These are phyloP conservation scores for Wickerhamiella sergipiensis DNA, from an alignment of 805 yeast genomes.

Conservation along the genomic window DNA sequence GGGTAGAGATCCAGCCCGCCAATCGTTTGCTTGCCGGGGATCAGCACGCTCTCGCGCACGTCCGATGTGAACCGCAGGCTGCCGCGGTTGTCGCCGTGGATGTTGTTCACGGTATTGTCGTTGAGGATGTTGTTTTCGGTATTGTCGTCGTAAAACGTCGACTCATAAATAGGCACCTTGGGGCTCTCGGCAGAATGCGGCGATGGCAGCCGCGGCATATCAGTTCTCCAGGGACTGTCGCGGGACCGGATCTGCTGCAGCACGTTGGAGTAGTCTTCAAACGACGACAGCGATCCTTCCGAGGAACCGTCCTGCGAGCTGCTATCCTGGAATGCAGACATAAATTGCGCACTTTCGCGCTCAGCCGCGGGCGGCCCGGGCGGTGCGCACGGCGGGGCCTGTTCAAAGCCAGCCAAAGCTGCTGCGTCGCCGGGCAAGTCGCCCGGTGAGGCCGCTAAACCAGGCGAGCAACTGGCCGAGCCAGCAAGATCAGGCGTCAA, in stretches of 20 bases:
- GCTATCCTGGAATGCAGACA: neutral
- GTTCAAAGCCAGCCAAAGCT: too few relatives aligned
- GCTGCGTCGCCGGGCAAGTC: too few relatives aligned
- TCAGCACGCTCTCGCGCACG: neutral
- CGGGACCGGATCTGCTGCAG: neutral
- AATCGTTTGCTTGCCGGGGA: neutral
- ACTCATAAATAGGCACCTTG: neutral
- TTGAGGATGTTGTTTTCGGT: too few relatives aligned
- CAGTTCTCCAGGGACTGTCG: neutral
- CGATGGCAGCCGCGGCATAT: neutral
- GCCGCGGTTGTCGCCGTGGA: too few relatives aligned
- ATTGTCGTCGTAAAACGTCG: neutral
- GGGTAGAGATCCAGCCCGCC: neutral
- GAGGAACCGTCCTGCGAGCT: neutral
- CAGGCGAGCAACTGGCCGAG: too few relatives aligned
- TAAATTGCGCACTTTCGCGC: neutral
- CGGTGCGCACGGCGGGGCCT: too few relatives aligned
- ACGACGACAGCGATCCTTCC: neutral
- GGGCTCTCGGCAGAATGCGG: neutral
- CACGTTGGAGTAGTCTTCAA: neutral
- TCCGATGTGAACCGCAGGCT: neutral
- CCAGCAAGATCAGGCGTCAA: neutral
- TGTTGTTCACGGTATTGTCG: too few relatives aligned
- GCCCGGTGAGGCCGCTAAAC: too few relatives aligned
- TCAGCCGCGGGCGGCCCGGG: too few relatives aligned